Evolutionary conservation across 805 yeast genomes (phyloP), one percentile per base, ranked within the genome.

Genomic region (Teunomyces aglyptinius): DNA sequence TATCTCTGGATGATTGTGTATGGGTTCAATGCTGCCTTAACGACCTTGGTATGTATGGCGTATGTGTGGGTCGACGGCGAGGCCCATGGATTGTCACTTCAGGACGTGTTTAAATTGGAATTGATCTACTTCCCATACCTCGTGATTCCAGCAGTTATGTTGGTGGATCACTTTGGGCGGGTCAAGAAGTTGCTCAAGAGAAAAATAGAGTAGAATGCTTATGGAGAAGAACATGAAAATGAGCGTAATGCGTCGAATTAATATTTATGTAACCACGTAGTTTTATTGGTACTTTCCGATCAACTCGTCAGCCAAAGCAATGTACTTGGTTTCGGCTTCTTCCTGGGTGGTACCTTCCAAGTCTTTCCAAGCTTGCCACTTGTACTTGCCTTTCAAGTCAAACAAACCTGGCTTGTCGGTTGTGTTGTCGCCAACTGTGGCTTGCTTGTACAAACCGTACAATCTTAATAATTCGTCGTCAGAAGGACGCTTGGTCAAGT

Each of bases 341-440:
- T 82, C 96, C 70, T 86, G 87, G 34, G 89, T 70, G 50, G 80
- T 80, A 48, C 99, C 99, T 75, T 87, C 86, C 62, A 85, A 74
- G 59, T 82, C 83, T 60, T 85, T 85, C 98, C 98, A 94, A 6
- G 98, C 80, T 65, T 91, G 92, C 98, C 98, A 94, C 78, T 94
- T 94, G 81, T 88, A 87, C 73, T 95, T 90, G 57, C 92, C 97
- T 75, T 86, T 89, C 74, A 94, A 79, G 73, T 90, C 96, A 68
- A 94, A 89, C 49, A 87, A 71, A 53, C 97, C 94, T 45, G 99
- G 99, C 75, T 89, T 88, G 46, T 78, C 75, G 51, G 96, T 86
- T 55, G 67, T 69, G 80, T 89, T 89, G 79, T 94, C 99, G 55
- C 99, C 99, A 47, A 85, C 86, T 29, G 97, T 92, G 58, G 98